Evolutionary conservation across 139 green algal species (phyloP).

Genomic region (Pedinophyceae sp.): DNA sequence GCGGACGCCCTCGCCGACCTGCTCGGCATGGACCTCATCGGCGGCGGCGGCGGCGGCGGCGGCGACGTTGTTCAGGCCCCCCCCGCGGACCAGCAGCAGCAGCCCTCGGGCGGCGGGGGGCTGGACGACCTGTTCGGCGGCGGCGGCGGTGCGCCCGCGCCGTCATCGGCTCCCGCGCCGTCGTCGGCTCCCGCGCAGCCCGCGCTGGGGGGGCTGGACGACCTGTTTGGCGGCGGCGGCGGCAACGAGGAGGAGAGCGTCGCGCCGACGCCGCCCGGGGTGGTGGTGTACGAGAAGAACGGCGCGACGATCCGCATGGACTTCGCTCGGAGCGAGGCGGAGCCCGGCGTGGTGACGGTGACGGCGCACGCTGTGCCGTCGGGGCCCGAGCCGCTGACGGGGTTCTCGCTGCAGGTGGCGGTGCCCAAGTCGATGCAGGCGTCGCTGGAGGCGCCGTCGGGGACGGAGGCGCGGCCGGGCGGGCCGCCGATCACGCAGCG

Average conservation of each 20-base stretch:
- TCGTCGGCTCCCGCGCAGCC: neutral
- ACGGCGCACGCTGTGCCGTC: conserved; percentile 48
- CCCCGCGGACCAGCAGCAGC: neutral
- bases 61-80: too few relatives aligned
- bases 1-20: conserved; percentile 19
- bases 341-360: conserved; percentile 29
- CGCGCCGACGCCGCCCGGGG: conserved; percentile 5
- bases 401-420: conserved; percentile 72
- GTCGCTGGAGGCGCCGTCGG: neutral
- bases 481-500: too few relatives aligned
- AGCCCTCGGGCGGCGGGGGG: conserved; percentile 1
- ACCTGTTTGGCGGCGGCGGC: conserved; percentile 14
- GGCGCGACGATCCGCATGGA: conserved; percentile 46
- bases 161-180: conserved; percentile 5
- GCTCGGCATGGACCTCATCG: conserved; percentile 26
- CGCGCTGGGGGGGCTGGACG: conserved; percentile 6
- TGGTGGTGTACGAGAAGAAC: conserved; percentile 41
- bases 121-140: conserved; percentile 28
- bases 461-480: neutral
- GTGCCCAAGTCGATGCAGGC: conserved; percentile 12
- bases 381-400: conserved; percentile 26
- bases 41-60: conserved; percentile 2
- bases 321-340: conserved; percentile 30
- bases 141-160: conserved; percentile 1
- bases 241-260: conserved; percentile 2